These are phyloP conservation scores for Podaxis sp. DNA, from an alignment of 768 basidiomycete species.

Conservation along the genomic window DNA sequence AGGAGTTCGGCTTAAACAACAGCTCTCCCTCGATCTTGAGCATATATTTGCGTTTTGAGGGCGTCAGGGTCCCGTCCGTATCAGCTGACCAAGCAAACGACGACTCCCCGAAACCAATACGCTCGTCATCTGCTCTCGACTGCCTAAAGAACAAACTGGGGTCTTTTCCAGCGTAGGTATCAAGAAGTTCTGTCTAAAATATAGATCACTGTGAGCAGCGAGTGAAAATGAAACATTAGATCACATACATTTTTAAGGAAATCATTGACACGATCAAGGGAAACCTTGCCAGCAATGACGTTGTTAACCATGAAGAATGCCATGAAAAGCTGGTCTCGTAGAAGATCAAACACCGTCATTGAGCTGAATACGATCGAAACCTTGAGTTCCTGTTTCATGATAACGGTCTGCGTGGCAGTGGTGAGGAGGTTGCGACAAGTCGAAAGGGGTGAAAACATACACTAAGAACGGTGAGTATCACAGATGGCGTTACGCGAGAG, in stretches of 20 bases:
- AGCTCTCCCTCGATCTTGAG: constrained; percentile 53
- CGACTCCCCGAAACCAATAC: constrained; percentile 51
- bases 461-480: constrained; percentile 8
- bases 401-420: constrained; percentile 27
- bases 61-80: constrained; percentile 30
- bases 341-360: constrained; percentile 64
- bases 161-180: constrained; percentile 27
- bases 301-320: constrained; percentile 28
- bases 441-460: constrained; percentile 1
- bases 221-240: background rate
- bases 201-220: background rate
- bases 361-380: constrained; percentile 49
- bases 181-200: constrained; percentile 47
- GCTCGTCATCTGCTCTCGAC: constrained; percentile 16
- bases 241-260: constrained; percentile 35
- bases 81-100: constrained; percentile 53
- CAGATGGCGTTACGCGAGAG: background rate
- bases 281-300: constrained; percentile 51
- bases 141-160: constrained; percentile 16
- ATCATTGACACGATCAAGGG: constrained; percentile 50
- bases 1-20: constrained; percentile 45
- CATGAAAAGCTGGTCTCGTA: constrained; percentile 50
- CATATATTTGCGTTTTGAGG: constrained; percentile 47
- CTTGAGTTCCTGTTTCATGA: constrained; percentile 35
- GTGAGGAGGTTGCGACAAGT: background rate